A percentile compares a stretch with the other conserved stretches of the same genome.
These are phyloP conservation scores for Dictyostelium intermedium DNA, from an alignment of 78 protist genomes.

Conservation along the genomic window DNA sequence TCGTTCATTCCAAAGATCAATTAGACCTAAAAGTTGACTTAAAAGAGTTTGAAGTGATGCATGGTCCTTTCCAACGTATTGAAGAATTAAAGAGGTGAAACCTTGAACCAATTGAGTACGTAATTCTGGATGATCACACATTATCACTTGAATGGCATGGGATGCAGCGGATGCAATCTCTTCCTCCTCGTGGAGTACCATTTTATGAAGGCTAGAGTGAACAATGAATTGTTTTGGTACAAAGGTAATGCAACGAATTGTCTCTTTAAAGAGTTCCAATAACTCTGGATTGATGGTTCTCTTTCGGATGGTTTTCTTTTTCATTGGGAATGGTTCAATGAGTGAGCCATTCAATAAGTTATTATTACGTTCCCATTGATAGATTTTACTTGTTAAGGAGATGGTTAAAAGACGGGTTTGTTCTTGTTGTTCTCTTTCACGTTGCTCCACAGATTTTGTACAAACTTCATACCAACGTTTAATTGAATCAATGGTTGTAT, in stretches of 20 bases:
- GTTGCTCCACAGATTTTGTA: conserved; percentile 57
- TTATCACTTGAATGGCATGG: conserved; percentile 67
- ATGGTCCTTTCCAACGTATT: conserved; percentile 48
- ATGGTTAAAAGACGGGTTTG: background rate
- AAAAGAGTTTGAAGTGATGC: conserved; percentile 38
- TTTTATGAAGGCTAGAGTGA: conserved; percentile 6
- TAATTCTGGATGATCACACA: conserved; percentile 69
- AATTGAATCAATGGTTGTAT: conserved; percentile 66
- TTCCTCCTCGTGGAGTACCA: conserved; percentile 52
- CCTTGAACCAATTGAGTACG: conserved; percentile 57
- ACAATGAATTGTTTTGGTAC: conserved; percentile 39
- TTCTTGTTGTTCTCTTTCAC: conserved; percentile 40
- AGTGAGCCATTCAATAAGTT: background rate
- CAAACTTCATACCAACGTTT: conserved; percentile 77
- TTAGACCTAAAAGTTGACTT: conserved; percentile 39
- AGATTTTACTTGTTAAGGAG: background rate
- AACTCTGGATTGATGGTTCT: conserved; percentile 27
- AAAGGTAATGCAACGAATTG: conserved; percentile 52
- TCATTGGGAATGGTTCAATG: conserved; percentile 35
- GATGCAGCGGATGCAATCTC: conserved; percentile 66
- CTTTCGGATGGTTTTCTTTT: conserved; percentile 20
- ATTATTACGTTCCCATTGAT: conserved; percentile 56
- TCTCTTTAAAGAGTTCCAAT: conserved; percentile 40
- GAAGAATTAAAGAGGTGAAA: conserved; percentile 59
- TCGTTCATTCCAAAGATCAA: conserved; percentile 73